A percentile compares a stretch with the other conserved stretches of the same genome.
Conservation (phyloP, 2,329 filamentous ascomycete genomes). For the Blastomyces silverae region DNA sequence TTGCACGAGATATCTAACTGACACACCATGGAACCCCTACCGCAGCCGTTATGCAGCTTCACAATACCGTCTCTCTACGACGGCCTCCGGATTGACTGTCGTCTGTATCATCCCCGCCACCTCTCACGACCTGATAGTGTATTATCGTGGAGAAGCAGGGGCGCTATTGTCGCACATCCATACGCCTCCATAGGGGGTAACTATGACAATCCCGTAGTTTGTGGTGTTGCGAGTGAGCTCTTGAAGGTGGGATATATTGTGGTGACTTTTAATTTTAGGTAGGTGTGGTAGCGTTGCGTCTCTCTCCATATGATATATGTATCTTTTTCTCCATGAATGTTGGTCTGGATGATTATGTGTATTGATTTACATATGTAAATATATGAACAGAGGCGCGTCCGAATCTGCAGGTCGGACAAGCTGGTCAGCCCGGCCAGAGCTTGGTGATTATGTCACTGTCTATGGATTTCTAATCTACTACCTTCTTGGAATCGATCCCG, state of each 20-base stretch:
- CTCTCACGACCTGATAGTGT: constrained; percentile 19
- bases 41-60: constrained; percentile 47
- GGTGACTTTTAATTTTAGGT: constrained; percentile 90
- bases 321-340: not conserved
- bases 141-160: constrained; percentile 37
- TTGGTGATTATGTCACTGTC: constrained; percentile 74
- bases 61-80: constrained; percentile 82
- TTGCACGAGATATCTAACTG: constrained; percentile 26
- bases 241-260: constrained; percentile 67
- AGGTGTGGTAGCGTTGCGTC: constrained; percentile 18
- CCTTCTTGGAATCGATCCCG: constrained; percentile 50
- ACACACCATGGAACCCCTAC: constrained; percentile 35
- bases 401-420: constrained; percentile 70
- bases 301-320: not conserved
- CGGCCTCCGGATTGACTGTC: constrained; percentile 66
- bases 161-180: constrained; percentile 74
- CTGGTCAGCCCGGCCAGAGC: constrained; percentile 77
- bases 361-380: constrained; percentile 14
- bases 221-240: constrained; percentile 57
- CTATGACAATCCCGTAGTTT: constrained; percentile 75
- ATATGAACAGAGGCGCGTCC: constrained; percentile 59
- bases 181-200: constrained; percentile 82
- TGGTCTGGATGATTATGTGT: constrained; percentile 16
- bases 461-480: constrained; percentile 75
- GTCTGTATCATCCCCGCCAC: constrained; percentile 64